Conservation (phyloP, 2,329 filamentous ascomycete genomes). For the Phyllosticta citribraziliensis region DNA sequence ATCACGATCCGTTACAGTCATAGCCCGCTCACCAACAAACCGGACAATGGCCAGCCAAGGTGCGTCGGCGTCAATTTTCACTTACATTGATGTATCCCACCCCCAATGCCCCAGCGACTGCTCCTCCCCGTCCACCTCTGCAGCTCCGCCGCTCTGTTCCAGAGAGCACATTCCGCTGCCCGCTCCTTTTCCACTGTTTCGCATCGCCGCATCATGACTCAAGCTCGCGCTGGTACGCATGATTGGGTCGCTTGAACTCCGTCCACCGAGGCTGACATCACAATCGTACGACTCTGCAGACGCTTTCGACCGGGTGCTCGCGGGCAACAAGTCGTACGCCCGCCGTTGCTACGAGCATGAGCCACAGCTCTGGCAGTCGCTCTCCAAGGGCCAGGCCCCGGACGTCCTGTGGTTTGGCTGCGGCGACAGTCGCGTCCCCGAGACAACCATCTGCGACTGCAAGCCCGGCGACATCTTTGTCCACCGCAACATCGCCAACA, state of each 20-base stretch:
- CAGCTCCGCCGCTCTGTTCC: neutral
- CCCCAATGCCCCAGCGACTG: neutral
- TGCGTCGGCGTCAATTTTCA: neutral
- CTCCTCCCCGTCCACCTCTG: neutral
- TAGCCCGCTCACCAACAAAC: neutral
- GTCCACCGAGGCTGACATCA: slow-evolving; percentile 3
- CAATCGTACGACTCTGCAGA: slow-evolving; percentile 29
- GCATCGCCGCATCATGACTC: slow-evolving; percentile 1
- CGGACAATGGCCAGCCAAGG: neutral
- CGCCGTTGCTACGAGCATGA: slow-evolving; percentile 54
- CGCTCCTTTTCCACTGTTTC: slow-evolving; percentile 2
- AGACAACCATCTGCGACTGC: slow-evolving; percentile 69
- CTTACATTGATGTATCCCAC: neutral
- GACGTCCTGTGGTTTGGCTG: slow-evolving; percentile 75
- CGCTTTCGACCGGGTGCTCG: slow-evolving; percentile 52
- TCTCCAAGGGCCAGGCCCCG: slow-evolving; percentile 58
- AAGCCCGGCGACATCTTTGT: slow-evolving; percentile 80
- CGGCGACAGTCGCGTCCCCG: slow-evolving; percentile 75
- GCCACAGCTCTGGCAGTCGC: slow-evolving; percentile 59
- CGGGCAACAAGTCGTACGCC: slow-evolving; percentile 63
- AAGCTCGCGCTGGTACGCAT: slow-evolving; percentile 4
- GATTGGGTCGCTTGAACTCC: neutral
- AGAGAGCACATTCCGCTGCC: slow-evolving; percentile 4
- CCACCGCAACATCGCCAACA: slow-evolving; percentile 85
- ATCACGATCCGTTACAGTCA: slow-evolving; percentile 6